Conservation (phyloP, 1,284 basidiomycete species). For the Cutaneotrichosporon dermatis region DNA sequence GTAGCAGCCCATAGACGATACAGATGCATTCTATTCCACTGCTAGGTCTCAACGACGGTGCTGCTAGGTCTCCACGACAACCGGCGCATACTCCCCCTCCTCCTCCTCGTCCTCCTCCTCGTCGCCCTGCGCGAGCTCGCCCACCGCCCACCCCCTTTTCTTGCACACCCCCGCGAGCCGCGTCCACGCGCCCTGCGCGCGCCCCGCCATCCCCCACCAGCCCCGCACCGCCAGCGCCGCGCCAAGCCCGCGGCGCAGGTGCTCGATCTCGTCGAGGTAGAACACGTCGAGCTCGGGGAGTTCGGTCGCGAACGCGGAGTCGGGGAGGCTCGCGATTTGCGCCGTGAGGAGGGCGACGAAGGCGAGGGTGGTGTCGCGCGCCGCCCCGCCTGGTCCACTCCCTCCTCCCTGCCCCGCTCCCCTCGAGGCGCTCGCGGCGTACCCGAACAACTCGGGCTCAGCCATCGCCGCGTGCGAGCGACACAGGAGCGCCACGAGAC, state of each 20-base stretch:
- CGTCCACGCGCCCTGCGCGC: constrained; percentile 11
- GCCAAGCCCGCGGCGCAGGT: constrained; percentile 29
- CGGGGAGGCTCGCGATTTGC: constrained; percentile 43
- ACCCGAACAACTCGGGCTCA: background rate
- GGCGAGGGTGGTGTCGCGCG: constrained; percentile 8
- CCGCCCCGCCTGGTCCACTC: background rate
- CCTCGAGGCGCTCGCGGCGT: background rate
- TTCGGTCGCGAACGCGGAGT: constrained; percentile 45
- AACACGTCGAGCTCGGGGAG: constrained; percentile 49
- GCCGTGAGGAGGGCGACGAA: constrained; percentile 38
- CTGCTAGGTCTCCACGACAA: constrained; percentile 39
- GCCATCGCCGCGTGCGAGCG: constrained; percentile 29
- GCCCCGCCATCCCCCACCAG: constrained; percentile 10
- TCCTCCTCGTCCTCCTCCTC: constrained; percentile 33
- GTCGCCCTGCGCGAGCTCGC: constrained; percentile 18
- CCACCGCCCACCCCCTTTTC: constrained; percentile 34
- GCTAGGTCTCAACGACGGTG: no score
- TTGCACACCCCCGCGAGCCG: constrained; percentile 14
- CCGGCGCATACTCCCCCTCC: constrained; percentile 48
- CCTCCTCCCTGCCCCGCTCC: no score
- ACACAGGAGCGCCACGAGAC: constrained; percentile 44
- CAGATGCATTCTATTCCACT: no score
- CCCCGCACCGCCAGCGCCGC: constrained; percentile 8
- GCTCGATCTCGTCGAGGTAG: constrained; percentile 40
- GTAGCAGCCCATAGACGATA: background rate